These are phyloP conservation scores for Spencermartinsiella europaea DNA, from an alignment of 805 yeast species.

Conservation along the genomic window DNA sequence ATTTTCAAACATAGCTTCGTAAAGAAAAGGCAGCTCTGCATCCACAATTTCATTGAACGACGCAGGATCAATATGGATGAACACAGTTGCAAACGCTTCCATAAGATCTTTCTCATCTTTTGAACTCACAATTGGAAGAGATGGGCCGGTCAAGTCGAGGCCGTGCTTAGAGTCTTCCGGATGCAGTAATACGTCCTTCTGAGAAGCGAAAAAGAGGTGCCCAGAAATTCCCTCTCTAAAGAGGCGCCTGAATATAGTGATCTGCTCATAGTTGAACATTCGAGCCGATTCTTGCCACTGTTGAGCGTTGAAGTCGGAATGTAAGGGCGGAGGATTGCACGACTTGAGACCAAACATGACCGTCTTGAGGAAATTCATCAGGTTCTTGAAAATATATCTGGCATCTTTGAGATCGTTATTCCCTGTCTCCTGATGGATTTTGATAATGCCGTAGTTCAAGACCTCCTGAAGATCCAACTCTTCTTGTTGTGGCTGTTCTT, in stretches of 20 bases:
- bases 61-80: constrained; percentile 90
- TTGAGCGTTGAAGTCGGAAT: constrained; percentile 45
- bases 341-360: constrained; percentile 83
- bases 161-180: constrained; percentile 24
- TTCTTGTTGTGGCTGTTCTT: too few relatives aligned
- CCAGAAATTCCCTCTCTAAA: constrained; percentile 84
- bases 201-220: constrained; percentile 62
- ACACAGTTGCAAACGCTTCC: constrained; percentile 93
- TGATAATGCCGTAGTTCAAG: constrained; percentile 51
- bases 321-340: constrained; percentile 71
- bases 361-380: constrained; percentile 85
- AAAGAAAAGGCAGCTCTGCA: constrained; percentile 70
- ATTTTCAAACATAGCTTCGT: constrained; percentile 72
- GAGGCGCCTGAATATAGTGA: constrained; percentile 64
- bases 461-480: constrained; percentile 40
- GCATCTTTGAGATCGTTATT: constrained; percentile 81
- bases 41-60: constrained; percentile 90
- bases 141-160: constrained; percentile 50
- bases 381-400: constrained; percentile 76
- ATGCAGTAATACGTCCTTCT: constrained; percentile 30
- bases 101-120: constrained; percentile 92
- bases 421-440: constrained; percentile 44
- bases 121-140: constrained; percentile 77
- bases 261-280: constrained; percentile 78
- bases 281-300: constrained; percentile 85